Percentiles rank a stretch among this genome's conserved stretches.
These are phyloP conservation scores for Entomortierella beljakovae DNA, from an alignment of 192 early-diverging fungal genomes.

Conservation along the genomic window DNA sequence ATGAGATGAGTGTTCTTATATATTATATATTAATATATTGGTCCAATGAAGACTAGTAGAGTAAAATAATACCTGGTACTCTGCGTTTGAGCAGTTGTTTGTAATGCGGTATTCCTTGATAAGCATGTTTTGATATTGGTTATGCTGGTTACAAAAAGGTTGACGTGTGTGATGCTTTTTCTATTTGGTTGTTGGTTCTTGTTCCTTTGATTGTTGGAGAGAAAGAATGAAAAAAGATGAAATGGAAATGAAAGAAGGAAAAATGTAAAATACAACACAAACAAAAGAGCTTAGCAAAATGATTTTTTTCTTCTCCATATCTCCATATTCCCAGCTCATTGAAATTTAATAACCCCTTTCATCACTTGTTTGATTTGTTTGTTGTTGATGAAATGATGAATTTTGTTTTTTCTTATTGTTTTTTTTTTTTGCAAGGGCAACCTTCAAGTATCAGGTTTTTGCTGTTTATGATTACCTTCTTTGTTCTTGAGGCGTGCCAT, in stretches of 20 bases:
- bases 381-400: no score
- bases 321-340: no score
- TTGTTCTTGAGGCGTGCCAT: no score
- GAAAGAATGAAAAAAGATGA: conserved; percentile 6
- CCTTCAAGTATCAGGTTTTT: no score
- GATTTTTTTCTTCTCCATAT: no score
- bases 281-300: conserved; percentile 7
- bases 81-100: conserved; percentile 80
- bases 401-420: no score
- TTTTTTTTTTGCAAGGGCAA: no score
- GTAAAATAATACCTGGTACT: conserved; percentile 67
- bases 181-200: background rate
- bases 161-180: background rate
- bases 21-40: background rate
- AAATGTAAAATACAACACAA: no score
- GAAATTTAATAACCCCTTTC: no score
- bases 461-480: no score
- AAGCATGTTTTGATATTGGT: conserved; percentile 56
- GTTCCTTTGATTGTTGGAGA: no score
- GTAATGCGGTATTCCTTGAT: conserved; percentile 83
- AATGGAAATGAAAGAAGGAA: background rate
- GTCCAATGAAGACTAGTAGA: background rate
- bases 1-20: conserved; percentile 6
- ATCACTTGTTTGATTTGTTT: no score
- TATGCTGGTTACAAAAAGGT: background rate